Conservation (phyloP, 768 basidiomycete species). For the Melanogaster broomeanus region DNA sequence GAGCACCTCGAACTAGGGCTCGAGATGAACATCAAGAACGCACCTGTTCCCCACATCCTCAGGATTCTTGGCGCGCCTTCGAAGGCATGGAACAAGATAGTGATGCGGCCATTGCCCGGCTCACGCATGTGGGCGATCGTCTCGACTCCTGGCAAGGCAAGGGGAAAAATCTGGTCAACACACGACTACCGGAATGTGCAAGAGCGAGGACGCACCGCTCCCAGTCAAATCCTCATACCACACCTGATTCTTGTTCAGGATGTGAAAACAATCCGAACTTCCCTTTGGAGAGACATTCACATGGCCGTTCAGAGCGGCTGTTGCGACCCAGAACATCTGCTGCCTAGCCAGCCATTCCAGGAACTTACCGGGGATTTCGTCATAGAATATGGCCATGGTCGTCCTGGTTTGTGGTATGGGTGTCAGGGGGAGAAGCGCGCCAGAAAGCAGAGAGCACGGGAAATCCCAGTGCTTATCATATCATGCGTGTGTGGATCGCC, state of each 20-base stretch:
- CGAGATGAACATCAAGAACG: slow-evolving; percentile 3
- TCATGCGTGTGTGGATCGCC: no score
- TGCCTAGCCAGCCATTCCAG: slow-evolving; percentile 61
- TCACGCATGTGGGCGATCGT: slow-evolving; percentile 64
- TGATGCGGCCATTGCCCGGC: slow-evolving; percentile 55
- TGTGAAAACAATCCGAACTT: slow-evolving; percentile 58
- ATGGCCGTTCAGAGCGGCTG: slow-evolving; percentile 64
- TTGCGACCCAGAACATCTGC: slow-evolving; percentile 72
- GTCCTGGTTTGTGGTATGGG: neutral
- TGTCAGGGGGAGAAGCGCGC: no score
- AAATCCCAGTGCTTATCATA: no score
- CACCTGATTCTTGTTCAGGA: slow-evolving; percentile 51
- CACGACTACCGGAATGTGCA: neutral
- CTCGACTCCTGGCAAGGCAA: slow-evolving; percentile 44
- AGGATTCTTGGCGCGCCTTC: slow-evolving; percentile 59
- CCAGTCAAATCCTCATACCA: slow-evolving; percentile 81
- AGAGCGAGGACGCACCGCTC: slow-evolving; percentile 47
- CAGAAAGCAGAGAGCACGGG: no score
- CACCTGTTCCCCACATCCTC: slow-evolving; percentile 62
- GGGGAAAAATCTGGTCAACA: neutral
- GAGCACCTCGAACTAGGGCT: neutral
- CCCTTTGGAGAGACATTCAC: slow-evolving; percentile 74
- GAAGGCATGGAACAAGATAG: slow-evolving; percentile 62
- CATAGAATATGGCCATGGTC: slow-evolving; percentile 58
- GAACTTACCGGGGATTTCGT: slow-evolving; percentile 54